Evolutionary conservation across 179 eudicot species (phyloP), one percentile per base, ranked within the genome.

Genomic region (Amaranthus tricolor): DNA sequence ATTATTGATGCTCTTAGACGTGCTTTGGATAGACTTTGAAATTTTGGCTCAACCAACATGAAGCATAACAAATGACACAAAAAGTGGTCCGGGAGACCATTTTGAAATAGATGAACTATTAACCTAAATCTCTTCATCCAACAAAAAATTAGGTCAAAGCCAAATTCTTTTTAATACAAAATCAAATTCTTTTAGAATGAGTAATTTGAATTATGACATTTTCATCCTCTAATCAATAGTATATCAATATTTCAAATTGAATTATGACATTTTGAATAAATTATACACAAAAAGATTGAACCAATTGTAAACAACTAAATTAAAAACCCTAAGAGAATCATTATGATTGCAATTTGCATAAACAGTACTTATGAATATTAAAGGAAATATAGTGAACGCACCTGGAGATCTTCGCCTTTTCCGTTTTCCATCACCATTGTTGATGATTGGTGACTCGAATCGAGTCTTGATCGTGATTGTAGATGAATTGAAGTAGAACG

Each of bases 321-420:
- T 73, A 7, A 19, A 68, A 52, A 68, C 71, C 71, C 71, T 68
- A 68, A 67, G 56, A 67, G 56, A 67, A 66, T 66, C 54, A 66
- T 1, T 49, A 9, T 20, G 56, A 49, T 66, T 66, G 54, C 56
- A 20, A 16, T n/a, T 44, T 44, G 45, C 64, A 6, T 10, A 61
- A 5, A 43, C 10, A 43, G 40, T 31, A 40, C 13, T 43, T 49
- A 63, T 2, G 20, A 63, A 31, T 14, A 13, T 40, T 63, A 5
- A 15, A 31, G 50, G 44, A 21, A 61, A 20, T 21, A 21, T 61
- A 7, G 40, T 9, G 13, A 63, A 63, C 15, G 44, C 10, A 63
- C 67, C 50, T 43, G 67, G 4, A 40, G 49, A 61, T 63, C n/a
- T 43, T 63, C 19, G 67, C 49, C 67, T 15, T 49, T 63, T 63